These are phyloP conservation scores for Linnemannia zychae DNA, from an alignment of 192 early-diverging fungal species.

Conservation along the genomic window DNA sequence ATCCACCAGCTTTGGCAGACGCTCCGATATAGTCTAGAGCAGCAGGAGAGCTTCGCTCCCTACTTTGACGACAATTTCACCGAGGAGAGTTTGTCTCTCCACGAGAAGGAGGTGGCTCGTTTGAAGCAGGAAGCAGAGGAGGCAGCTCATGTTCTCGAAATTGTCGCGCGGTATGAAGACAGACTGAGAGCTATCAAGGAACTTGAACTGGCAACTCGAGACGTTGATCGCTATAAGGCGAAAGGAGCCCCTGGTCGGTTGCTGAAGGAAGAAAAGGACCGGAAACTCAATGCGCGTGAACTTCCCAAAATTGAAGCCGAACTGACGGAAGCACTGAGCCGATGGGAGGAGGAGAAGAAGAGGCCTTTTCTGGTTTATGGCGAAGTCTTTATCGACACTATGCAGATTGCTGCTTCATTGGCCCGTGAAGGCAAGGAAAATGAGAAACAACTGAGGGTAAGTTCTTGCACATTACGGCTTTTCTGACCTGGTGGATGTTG, in stretches of 20 bases:
- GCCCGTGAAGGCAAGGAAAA: constrained; percentile 44
- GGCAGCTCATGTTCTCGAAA: constrained; percentile 57
- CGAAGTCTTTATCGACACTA: constrained; percentile 53
- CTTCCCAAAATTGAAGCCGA: constrained; percentile 58
- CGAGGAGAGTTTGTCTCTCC: constrained; percentile 50
- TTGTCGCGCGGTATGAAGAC: constrained; percentile 52
- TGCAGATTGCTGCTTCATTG: constrained; percentile 36
- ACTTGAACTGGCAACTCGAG: constrained; percentile 50
- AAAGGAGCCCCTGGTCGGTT: constrained; percentile 63
- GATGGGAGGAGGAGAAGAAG: constrained; percentile 55
- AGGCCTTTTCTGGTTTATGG: constrained; percentile 61
- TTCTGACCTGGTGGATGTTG: not conserved
- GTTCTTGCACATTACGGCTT: not conserved
- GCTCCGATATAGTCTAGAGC: constrained; percentile 46
- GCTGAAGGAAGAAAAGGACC: constrained; percentile 65
- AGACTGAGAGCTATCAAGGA: constrained; percentile 58
- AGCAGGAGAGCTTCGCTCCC: constrained; percentile 41
- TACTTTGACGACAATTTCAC: constrained; percentile 37
- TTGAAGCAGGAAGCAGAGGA: constrained; percentile 52
- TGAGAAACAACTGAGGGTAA: constrained; percentile 41
- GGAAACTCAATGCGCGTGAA: constrained; percentile 59
- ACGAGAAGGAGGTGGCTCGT: constrained; percentile 58
- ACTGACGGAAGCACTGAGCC: constrained; percentile 47
- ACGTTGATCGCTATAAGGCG: constrained; percentile 58
- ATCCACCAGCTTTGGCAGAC: constrained; percentile 58